These are phyloP conservation scores for Benincasa hispida DNA, from an alignment of 306 rosid genomes.

Conservation along the genomic window DNA sequence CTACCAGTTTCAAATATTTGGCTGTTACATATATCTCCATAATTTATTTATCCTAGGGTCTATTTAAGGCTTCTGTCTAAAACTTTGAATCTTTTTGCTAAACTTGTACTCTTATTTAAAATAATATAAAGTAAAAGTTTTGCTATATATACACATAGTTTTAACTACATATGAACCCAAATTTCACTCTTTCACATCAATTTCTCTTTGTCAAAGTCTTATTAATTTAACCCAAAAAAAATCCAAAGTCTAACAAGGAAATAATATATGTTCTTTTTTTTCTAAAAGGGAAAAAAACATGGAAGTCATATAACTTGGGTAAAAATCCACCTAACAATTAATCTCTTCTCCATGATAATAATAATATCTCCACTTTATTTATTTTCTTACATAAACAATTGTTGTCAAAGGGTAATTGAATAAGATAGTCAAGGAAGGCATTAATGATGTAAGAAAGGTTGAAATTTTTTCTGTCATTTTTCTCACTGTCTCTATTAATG, in stretches of 20 bases:
- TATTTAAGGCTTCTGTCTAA: no score
- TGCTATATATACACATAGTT: no score
- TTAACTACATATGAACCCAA: no score
- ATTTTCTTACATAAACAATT: not conserved
- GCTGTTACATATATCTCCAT: no score
- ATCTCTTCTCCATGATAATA: not conserved
- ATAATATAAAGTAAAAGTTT: no score
- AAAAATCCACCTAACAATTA: conserved; percentile 2
- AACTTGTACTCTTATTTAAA: no score
- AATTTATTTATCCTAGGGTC: no score
- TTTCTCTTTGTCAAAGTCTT: no score
- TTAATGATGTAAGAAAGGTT: conserved; percentile 38
- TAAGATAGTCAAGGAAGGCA: conserved; percentile 14
- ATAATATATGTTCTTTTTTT: not conserved
- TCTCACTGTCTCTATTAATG: conserved; percentile 16
- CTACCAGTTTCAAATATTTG: no score
- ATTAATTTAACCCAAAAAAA: not conserved
- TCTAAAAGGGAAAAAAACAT: no score
- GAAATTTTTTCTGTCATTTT: conserved; percentile 16
- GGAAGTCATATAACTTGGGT: conserved; percentile 4
- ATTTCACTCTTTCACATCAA: no score
- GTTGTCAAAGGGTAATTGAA: conserved; percentile 1
- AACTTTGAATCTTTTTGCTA: no score
- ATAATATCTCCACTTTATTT: not conserved
- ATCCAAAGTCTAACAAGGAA: not conserved